Evolutionary conservation across 768 basidiomycete species (phyloP), one percentile per base, ranked within the genome.

Genomic region (Nidularia sp.): DNA sequence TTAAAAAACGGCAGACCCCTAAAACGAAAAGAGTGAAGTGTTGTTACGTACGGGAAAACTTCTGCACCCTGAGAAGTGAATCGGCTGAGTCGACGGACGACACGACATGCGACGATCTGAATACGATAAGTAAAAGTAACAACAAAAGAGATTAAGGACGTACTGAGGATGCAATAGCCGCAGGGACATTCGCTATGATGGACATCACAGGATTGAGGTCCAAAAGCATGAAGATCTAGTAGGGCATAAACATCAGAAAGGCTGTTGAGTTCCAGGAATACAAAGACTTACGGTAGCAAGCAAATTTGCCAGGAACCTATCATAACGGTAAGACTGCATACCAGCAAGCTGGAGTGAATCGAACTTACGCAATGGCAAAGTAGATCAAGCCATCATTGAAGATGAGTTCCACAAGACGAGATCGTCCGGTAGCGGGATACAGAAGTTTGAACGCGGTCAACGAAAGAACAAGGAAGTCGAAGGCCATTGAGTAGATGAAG

Each of bases 401-500:
- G 53, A 89, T 80, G 48, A 88, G 77, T 45, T 67, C 75, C 46
- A 85, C 78, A 18, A 89, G 79, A 35, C 75, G 78, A 15, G 82
- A 81, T 34, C 79, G 78, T 45, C 66, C 72, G 15, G 72, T 63
- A 18, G 61, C 54, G 10, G 73, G 72, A 57, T 74, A 71, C 6
- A 78, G 59, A 15, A 89, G 76, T 57, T 88, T 89, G 66, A 70
- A 79, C 8, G 75, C 81, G 25, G 84, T 86, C 47, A 88, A 70
- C 45, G 68, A 69, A 32, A 89, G 65, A 47, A 89, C 84, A 12
- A 70, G 61, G 54, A 89, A 74, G 67, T 89, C 87, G 60, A 88
- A 87, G 18, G 69, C 67, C 87, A 89, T 89, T 46, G 83, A 79
- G 60, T 88, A 88, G 57, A 88, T 85, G 66, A 86, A 89, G 5